Conservation (phyloP, 2,329 filamentous ascomycete species). For the Pleurostoma richardsiae region DNA sequence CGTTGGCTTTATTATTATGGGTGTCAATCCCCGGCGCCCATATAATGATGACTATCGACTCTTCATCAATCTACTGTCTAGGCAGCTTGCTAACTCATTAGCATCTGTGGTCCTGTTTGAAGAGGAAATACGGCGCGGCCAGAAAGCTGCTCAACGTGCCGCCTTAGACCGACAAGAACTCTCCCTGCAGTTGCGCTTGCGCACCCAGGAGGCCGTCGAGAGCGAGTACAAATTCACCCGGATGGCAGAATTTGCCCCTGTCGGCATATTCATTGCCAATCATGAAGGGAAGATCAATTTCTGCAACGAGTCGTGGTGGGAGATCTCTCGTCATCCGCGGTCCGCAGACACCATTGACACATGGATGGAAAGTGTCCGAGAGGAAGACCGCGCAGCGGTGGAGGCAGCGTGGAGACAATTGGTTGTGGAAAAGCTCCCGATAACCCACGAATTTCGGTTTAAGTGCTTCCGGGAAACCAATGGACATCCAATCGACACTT, state of each 20-base stretch:
- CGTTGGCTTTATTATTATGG: slow-evolving; percentile 74
- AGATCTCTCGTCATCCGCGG: slow-evolving; percentile 63
- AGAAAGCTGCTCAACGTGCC: slow-evolving; percentile 68
- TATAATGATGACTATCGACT: slow-evolving; percentile 78
- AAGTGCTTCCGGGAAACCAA: slow-evolving; percentile 60
- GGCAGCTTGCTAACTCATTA: slow-evolving; percentile 73
- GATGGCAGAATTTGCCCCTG: slow-evolving; percentile 80
- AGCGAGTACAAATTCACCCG: slow-evolving; percentile 75
- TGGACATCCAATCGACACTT: slow-evolving; percentile 61
- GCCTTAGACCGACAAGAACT: slow-evolving; percentile 73
- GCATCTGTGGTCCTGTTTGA: slow-evolving; percentile 80
- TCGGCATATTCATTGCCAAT: slow-evolving; percentile 82
- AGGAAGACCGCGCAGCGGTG: slow-evolving; percentile 58
- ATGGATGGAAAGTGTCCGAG: slow-evolving; percentile 69
- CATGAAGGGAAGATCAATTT: slow-evolving; percentile 66
- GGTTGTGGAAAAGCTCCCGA: slow-evolving; percentile 54
- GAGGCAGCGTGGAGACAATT: slow-evolving; percentile 58
- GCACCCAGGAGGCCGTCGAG: slow-evolving; percentile 57
- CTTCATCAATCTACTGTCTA: slow-evolving; percentile 68
- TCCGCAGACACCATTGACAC: slow-evolving; percentile 51
- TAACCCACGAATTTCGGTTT: slow-evolving; percentile 72
- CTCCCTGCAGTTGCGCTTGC: slow-evolving; percentile 66
- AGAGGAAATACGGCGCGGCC: slow-evolving; percentile 72
- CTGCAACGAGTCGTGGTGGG: slow-evolving; percentile 75
- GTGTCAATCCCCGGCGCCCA: slow-evolving; percentile 70